Evolutionary conservation across 2,329 filamentous ascomycete species (phyloP), one percentile per base, ranked within the genome.

Genomic region (Colletotrichum sp.): DNA sequence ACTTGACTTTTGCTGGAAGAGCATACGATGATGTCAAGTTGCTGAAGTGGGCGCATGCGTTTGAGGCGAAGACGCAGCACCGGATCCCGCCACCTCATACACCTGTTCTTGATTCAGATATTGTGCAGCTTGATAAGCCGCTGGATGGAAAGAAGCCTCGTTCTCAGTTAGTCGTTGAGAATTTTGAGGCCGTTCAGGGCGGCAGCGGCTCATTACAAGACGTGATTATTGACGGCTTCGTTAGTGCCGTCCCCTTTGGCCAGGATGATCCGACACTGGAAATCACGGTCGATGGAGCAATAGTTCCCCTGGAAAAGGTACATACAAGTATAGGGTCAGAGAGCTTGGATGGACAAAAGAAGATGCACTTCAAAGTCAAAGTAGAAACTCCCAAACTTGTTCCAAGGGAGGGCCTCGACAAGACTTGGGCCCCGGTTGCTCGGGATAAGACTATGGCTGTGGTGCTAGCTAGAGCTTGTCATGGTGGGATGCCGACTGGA

Each of bases 301-400:
- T 1, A 4, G 7, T 63, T 36, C n/a, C 30, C 2, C 0, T 4
- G 27, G 30, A 49, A 49, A 49, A 0, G 44, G 3, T 15, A 0
- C 27, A 9, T 6, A 32, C 27, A 29, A 27, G 25, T 19, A 59
- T 27, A 27, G 16, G 3, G 7, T 8, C 27, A 29, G 22, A 27
- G 25, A 25, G 55, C 25, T 19, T 9, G 22, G 13, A 59, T 16
- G 55, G 1, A 6, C 3, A 59, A 59, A 22, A 8, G 7, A 27
- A 15, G 13, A 19, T 27, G 27, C 0, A 6, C 5, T 64, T 64
- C 34, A 39, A 64, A 0, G 15, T 34, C 1, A n/a, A 0, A 11
- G 62, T 12, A 30, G 22, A 27, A 22, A 27, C 62, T 19, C 8
- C 22, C 6, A 36, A 16, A 0, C 62, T 8, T 4, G n/a, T 29